A percentile compares a stretch with the other conserved stretches of the same genome.
phyloP scores from a whole-genome alignment of 2,329 filamentous ascomycete species.

The Talaromyces sp. region DNA sequence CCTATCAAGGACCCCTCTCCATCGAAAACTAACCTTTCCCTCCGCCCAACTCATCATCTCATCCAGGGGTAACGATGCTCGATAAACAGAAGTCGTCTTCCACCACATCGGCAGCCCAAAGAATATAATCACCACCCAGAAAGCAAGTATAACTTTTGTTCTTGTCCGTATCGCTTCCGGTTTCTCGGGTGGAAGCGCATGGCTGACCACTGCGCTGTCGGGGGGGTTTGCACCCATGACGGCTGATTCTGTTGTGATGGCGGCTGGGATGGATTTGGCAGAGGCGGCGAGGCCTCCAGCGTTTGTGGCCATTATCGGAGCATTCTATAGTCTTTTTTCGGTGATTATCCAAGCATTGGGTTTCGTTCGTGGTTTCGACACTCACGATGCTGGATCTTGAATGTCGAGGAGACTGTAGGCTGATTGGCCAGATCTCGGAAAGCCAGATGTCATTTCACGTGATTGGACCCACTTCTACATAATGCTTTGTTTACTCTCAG shows the following conservation, averaged over 20 bases:
- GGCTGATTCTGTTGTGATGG: not conserved
- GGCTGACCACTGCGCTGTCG: constrained; percentile 31
- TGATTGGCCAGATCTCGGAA: constrained; percentile 12
- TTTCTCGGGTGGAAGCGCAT: constrained; percentile 74
- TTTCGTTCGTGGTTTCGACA: not conserved
- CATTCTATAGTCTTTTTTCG: constrained; percentile 32
- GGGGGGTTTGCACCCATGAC: constrained; percentile 15
- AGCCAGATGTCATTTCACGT: not conserved
- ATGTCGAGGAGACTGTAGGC: not conserved
- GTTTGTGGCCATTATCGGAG: constrained; percentile 35
- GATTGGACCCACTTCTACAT: not conserved
- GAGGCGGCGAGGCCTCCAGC: constrained; percentile 35
- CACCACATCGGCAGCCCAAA: constrained; percentile 94
- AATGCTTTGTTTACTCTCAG: too few relatives aligned
- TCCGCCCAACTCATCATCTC: constrained; percentile 91
- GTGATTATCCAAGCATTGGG: not conserved
- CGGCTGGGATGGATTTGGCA: constrained; percentile 16
- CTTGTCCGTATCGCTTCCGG: constrained; percentile 67
- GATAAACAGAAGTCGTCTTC: constrained; percentile 88
- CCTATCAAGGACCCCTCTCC: not conserved
- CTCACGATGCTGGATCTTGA: not conserved
- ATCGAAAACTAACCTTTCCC: constrained; percentile 63
- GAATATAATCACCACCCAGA: constrained; percentile 82
- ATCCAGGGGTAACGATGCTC: constrained; percentile 76
- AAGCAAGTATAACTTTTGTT: constrained; percentile 74